Conservation (phyloP, 371 early-diverging fungal species). For the Fennellomyces sp. region DNA sequence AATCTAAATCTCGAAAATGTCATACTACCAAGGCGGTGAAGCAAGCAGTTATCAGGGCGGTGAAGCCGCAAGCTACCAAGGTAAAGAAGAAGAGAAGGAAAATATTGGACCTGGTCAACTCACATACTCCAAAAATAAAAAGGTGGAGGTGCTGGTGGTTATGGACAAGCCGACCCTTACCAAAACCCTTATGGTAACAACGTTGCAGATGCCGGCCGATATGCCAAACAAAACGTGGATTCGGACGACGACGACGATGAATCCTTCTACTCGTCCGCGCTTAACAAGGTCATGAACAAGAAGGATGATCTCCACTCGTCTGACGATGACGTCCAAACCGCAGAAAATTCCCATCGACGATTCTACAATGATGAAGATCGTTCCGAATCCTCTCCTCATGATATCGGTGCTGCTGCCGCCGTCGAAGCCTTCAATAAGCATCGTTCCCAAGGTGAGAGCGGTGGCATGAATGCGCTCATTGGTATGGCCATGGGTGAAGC, state of each 20-base stretch:
- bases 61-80: constrained; percentile 36
- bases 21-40: constrained; percentile 8
- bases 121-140: no score
- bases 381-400: constrained; percentile 28
- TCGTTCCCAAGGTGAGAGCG: constrained; percentile 24
- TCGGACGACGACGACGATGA: constrained; percentile 23
- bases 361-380: constrained; percentile 18
- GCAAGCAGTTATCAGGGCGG: constrained; percentile 23
- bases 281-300: constrained; percentile 28
- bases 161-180: constrained; percentile 7
- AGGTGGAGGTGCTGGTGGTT: constrained; percentile 5
- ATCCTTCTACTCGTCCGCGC: constrained; percentile 19
- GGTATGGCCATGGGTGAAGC: constrained; percentile 59
- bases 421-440: constrained; percentile 45
- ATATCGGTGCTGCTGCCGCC: constrained; percentile 58
- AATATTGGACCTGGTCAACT: background rate
- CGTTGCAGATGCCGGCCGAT: constrained; percentile 11
- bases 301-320: constrained; percentile 13
- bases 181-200: constrained; percentile 1
- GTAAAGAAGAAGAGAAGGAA: background rate
- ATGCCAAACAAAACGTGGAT: constrained; percentile 15
- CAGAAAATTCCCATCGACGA: constrained; percentile 29
- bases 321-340: constrained; percentile 32
- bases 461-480: constrained; percentile 43
- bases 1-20: no score